phyloP scores from a whole-genome alignment of 2,329 filamentous ascomycete genomes.

The Leptosphaerulina australis region DNA sequence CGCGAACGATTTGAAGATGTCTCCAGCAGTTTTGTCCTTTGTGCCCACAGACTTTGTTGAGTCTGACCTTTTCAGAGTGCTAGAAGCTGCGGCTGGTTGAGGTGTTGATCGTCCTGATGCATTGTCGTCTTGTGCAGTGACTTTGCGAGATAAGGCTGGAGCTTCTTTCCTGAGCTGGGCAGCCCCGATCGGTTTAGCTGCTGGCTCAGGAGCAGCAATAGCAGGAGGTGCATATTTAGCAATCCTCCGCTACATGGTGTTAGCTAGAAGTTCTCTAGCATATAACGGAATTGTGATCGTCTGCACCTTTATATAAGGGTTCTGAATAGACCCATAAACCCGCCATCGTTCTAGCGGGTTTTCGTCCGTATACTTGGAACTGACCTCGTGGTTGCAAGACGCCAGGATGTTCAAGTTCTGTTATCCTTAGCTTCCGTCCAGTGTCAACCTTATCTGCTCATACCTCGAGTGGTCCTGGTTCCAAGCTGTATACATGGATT shows the following conservation, averaged over 20 bases:
- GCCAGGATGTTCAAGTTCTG: slow-evolving; percentile 72
- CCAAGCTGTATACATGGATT: slow-evolving; percentile 87
- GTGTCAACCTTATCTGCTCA: slow-evolving; percentile 7
- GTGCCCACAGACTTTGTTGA: slow-evolving; percentile 58
- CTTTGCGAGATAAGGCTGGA: slow-evolving; percentile 24
- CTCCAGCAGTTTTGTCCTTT: slow-evolving; percentile 61
- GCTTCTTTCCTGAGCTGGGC: slow-evolving; percentile 30
- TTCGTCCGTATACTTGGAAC: slow-evolving; percentile 61
- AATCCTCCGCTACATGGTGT: slow-evolving; percentile 51
- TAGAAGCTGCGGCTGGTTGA: slow-evolving; percentile 29
- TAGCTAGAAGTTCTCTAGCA: slow-evolving; percentile 11
- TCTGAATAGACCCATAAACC: slow-evolving; percentile 76
- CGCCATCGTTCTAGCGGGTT: slow-evolving; percentile 65
- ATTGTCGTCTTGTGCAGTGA: slow-evolving; percentile 43
- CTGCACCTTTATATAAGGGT: slow-evolving; percentile 66
- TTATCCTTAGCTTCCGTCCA: slow-evolving; percentile 49
- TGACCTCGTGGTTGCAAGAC: slow-evolving; percentile 69
- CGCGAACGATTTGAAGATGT: slow-evolving; percentile 81
- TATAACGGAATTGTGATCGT: not conserved
- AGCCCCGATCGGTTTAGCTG: slow-evolving; percentile 25
- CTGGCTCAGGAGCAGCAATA: slow-evolving; percentile 27
- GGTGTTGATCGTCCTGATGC: slow-evolving; percentile 44
- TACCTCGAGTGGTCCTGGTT: slow-evolving; percentile 71
- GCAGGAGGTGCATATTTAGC: slow-evolving; percentile 47
- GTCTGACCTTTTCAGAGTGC: slow-evolving; percentile 42